Evolutionary conservation across 2,329 filamentous ascomycete species (phyloP).

Genomic region (Exophiala sideris): DNA sequence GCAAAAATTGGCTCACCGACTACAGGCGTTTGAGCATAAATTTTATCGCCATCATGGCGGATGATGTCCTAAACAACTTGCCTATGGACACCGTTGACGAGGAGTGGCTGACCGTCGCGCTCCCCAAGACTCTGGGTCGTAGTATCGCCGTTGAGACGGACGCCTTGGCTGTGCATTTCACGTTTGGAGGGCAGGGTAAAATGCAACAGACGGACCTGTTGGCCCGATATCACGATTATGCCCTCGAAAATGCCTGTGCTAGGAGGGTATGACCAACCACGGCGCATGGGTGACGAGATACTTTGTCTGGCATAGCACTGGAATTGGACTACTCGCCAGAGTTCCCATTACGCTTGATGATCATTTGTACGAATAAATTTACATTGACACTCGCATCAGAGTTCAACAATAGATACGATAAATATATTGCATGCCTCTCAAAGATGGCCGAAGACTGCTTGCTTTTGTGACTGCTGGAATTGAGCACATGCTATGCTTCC

Average conservation of each 20-base stretch:
- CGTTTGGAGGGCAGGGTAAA: conserved; percentile 43
- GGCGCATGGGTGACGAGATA: no score
- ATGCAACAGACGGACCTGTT: conserved; percentile 54
- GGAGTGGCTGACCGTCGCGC: conserved; percentile 41
- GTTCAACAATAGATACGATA: no score
- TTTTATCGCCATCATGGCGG: conserved; percentile 54
- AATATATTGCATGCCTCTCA: no score
- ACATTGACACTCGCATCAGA: no score
- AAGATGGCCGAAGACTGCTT: no score
- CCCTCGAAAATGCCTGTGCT: conserved; percentile 50
- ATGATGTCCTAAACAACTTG: conserved; percentile 49
- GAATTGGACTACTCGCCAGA: no score
- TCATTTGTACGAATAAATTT: no score
- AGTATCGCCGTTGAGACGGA: conserved; percentile 52
- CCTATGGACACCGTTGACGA: conserved; percentile 50
- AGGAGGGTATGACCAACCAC: conserved; percentile 7
- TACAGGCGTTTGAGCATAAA: conserved; percentile 53
- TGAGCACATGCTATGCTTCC: no score
- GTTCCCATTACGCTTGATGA: no score
- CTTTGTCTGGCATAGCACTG: no score
- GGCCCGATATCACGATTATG: conserved; percentile 53
- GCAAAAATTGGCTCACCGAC: conserved; percentile 45
- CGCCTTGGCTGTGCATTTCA: conserved; percentile 54
- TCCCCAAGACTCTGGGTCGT: conserved; percentile 39
- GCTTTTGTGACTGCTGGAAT: no score